Base-by-base conservation (phyloP, 805 yeast species). In the Suhomyces xylopsoci region DNA sequence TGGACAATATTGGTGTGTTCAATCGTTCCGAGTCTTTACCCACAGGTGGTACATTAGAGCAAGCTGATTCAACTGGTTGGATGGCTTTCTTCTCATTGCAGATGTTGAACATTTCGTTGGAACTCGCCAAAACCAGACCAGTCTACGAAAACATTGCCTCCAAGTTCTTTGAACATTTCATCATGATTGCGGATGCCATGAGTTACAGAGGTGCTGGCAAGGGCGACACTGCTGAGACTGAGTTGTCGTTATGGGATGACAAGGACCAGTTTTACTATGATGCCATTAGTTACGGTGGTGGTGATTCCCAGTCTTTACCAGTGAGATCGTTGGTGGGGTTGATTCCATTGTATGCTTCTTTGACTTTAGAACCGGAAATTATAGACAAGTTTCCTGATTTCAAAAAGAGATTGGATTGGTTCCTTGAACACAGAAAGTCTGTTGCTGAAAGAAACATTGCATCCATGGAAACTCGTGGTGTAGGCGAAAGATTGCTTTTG, bases 41-140 rank as follows among this genome's bases (percentile, higher is more conserved):
- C 40, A 89, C 96, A 1, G 97, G 97, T 40, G 97, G 97, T 47
- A 81, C 79, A 36, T 78, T 91, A 57, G 96, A 90, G 65, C 97
- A 91, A 70, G 96, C 97, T 0, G 97, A 91, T 70, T 88, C 96
- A 14, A 92, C 97, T 9, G 97, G 97, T 26, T 91, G 97, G 97
- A 89, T 91, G 94, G 97, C 96, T 0, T 91, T 93, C 74, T 91
- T 87, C 73, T 82, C 88, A 28, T 77, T 92, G 62, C 92, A 88
- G 65, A 90, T 91, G 97, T 80, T 92, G 70, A 91, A 90, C 68
- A 92, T 92, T 65, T 92, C 97, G 0, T 78, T 91, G 56, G 97
- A 92, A 69, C 80, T 91, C 62, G 93, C 97, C 19, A 90, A 88
- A 66, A 83, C 85, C 47, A 84, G 90, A 58, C 84, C 88, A 0